Percentiles rank a stretch among this genome's conserved stretches.
Conservation (phyloP, 495 filamentous ascomycete species). For the Viridothelium virens region DNA sequence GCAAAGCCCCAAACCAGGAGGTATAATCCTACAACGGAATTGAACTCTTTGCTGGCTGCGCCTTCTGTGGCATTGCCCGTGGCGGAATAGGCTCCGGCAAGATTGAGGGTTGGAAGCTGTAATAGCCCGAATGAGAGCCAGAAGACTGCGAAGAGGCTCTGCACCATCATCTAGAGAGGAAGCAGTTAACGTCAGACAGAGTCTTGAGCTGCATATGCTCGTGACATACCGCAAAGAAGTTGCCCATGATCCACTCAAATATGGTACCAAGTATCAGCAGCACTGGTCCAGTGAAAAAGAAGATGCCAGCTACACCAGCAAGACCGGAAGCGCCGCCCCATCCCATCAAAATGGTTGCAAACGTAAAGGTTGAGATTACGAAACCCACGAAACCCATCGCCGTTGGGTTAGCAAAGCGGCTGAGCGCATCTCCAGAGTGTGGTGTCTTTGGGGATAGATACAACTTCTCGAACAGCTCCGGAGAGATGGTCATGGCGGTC, state of each 20-base stretch:
- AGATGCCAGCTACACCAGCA: constrained; percentile 42
- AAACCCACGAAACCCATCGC: constrained; percentile 50
- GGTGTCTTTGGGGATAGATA: constrained; percentile 49
- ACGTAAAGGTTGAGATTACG: constrained; percentile 40
- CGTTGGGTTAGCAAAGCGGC: constrained; percentile 47
- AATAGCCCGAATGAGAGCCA: constrained; percentile 50
- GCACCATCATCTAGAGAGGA: constrained; percentile 48
- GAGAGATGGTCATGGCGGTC: constrained; percentile 32
- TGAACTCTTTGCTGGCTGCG: constrained; percentile 40
- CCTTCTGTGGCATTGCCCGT: constrained; percentile 34
- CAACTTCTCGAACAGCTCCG: constrained; percentile 52
- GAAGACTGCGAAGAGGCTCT: constrained; percentile 50
- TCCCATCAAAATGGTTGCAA: constrained; percentile 44
- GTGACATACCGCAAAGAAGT: constrained; percentile 51
- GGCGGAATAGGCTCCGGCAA: constrained; percentile 42
- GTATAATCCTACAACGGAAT: constrained; percentile 37
- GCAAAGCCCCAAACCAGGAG: constrained; percentile 51
- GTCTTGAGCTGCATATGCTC: constrained; percentile 40
- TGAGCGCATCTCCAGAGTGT: constrained; percentile 42
- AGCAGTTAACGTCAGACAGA: neutral
- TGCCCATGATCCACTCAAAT: constrained; percentile 34
- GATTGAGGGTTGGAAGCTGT: constrained; percentile 44
- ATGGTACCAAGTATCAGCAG: constrained; percentile 21
- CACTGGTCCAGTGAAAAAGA: constrained; percentile 23
- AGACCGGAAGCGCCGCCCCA: constrained; percentile 46